A percentile compares a stretch with the other conserved stretches of the same genome.
Evolutionary conservation across 2,329 filamentous ascomycete genomes (phyloP).

Genomic region (Fusarium mangiferae): DNA sequence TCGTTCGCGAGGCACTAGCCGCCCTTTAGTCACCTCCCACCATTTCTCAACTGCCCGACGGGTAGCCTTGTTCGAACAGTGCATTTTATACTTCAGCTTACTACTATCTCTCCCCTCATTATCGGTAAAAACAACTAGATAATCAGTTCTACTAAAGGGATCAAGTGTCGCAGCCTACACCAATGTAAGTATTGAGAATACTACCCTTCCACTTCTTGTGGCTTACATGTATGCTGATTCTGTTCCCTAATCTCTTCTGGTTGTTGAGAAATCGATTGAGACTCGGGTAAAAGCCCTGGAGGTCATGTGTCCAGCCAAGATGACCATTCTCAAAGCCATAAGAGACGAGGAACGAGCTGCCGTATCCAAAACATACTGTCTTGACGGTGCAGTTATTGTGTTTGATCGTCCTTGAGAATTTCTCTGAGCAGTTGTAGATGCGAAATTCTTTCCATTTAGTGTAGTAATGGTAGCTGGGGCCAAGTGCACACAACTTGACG

Average conservation of each 20-base stretch:
- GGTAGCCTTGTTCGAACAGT: not conserved
- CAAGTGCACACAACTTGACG: not conserved
- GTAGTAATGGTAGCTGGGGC: not conserved
- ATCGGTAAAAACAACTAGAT: not conserved
- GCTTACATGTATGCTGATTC: too few species aligned
- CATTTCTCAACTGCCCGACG: not conserved
- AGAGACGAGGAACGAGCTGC: not conserved
- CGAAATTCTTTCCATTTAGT: not conserved
- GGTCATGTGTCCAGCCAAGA: too few species aligned
- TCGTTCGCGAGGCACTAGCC: not conserved
- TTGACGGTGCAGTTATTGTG: not conserved
- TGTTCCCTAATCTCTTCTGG: too few species aligned
- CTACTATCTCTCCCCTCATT: not conserved
- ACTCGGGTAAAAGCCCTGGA: too few species aligned
- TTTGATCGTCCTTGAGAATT: not conserved
- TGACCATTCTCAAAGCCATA: too few species aligned
- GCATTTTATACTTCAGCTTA: not conserved
- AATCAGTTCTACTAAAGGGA: not conserved
- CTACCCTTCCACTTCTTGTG: too few species aligned
- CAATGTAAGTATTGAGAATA: rapidly evolving
- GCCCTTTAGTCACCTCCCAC: not conserved
- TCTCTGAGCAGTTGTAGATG: not conserved
- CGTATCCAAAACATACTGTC: not conserved
- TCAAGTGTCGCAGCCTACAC: not conserved
- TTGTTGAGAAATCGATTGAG: too few species aligned